Base-by-base conservation (phyloP, 2,329 filamentous ascomycete species). In the Fusarium mundagurra region DNA sequence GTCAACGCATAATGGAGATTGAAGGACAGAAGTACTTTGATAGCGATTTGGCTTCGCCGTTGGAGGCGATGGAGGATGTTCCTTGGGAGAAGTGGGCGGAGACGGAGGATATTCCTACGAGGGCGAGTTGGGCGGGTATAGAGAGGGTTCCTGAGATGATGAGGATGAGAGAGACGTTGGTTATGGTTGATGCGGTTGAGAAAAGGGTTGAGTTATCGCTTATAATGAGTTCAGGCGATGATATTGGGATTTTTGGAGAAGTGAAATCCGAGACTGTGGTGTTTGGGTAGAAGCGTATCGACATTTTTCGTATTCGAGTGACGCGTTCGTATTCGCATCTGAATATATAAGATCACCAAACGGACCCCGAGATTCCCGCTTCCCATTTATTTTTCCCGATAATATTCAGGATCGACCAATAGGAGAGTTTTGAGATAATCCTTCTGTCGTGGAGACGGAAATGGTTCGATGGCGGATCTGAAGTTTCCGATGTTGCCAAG, bases 11-110 rank as follows among this genome's bases (percentile, higher is more conserved):
- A 29, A 78, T 78, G 76, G 45, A 64, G 12, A 45, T 76, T 8
- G 76, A 78, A 43, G 76, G 75, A 4, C 75, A 77, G 18, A 29
- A n/a, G 7, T 78, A 45, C 45, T 76, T 69, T 45, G 51, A 55
- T 16, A 67, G 72, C n/a, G 73, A 71, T 27, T 48, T 75, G 16
- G 51, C 51, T 31, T 55, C 34, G 3, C 36, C 51, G 1, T 11
- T 55, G 4, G 51, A 55, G 5, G 20, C 62, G 8, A 33, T 62
- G 10, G 54, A 44, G 5, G 69, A 75, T 12, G 51, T 78, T 7
- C 60, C 76, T 3, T 79, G 77, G 77, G 77, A 79, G 44, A 65
- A 50, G 5, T 79, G 79, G 58, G 71, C 72, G 34, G 55, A 77
- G 24, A 27, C 64, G 18, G 31, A 69, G 13, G 24, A 61, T 10